phyloP scores from a whole-genome alignment of 768 basidiomycete genomes.

The Mycena olivaceomarginata region DNA sequence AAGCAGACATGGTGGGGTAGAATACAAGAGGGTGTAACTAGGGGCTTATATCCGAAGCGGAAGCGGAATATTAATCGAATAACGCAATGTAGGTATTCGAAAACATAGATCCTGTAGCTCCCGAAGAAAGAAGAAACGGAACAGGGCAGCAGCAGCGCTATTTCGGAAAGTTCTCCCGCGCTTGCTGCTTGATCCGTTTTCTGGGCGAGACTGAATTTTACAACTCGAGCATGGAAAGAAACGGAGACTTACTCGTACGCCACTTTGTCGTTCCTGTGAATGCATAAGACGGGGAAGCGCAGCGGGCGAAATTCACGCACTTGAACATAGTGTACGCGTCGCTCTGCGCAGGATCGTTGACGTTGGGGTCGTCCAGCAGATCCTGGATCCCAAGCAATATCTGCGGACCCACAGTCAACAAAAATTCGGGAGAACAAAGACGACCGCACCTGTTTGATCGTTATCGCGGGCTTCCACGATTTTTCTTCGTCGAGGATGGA shows the following conservation, averaged over 20 bases:
- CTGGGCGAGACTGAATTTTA: slow-evolving; percentile 59
- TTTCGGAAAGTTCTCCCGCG: slow-evolving; percentile 93
- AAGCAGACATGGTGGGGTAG: slow-evolving; percentile 47
- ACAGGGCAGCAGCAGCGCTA: slow-evolving; percentile 58
- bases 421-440: neutral
- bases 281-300: slow-evolving; percentile 34
- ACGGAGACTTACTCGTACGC: slow-evolving; percentile 88
- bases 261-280: slow-evolving; percentile 89
- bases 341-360: slow-evolving; percentile 97
- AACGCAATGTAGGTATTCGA: slow-evolving; percentile 28
- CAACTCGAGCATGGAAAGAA: slow-evolving; percentile 21
- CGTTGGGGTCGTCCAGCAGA: slow-evolving; percentile 95
- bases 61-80: neutral
- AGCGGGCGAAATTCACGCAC: slow-evolving; percentile 66
- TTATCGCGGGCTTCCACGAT: slow-evolving; percentile 98
- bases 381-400: slow-evolving; percentile 98
- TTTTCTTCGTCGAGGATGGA: slow-evolving; percentile 99
- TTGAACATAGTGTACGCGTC: slow-evolving; percentile 99
- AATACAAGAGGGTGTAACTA: slow-evolving; percentile 32
- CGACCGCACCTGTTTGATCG: slow-evolving; percentile 92
- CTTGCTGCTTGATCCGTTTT: slow-evolving; percentile 89
- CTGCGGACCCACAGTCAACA: slow-evolving; percentile 62
- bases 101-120: neutral
- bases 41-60: neutral
- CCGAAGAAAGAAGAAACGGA: neutral